phyloP scores from a whole-genome alignment of 129 eudicot species.

The Rutidosis leptorrhynchoides region DNA sequence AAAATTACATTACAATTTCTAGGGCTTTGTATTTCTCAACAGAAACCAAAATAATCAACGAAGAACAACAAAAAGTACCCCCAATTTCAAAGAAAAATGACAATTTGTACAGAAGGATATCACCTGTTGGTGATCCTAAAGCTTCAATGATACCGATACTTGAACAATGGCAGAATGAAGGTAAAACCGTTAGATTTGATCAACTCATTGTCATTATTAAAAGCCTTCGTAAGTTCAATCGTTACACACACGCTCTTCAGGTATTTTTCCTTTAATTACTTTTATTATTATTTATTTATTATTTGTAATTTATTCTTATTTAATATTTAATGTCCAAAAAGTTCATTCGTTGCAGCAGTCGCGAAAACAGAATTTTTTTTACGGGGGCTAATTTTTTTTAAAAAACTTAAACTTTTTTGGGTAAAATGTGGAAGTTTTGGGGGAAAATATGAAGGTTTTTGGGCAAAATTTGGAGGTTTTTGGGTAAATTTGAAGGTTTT shows the following conservation, averaged over 20 bases:
- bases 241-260: slow-evolving; percentile 48
- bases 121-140: slow-evolving; percentile 33
- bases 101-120: slow-evolving; percentile 36
- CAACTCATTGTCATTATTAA: slow-evolving; percentile 35
- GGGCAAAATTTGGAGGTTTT: too few species aligned
- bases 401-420: too few species aligned
- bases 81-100: slow-evolving; percentile 17
- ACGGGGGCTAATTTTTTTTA: too few species aligned
- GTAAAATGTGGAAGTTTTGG: too few species aligned
- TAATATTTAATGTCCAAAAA: background rate
- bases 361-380: too few species aligned
- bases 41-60: slow-evolving; percentile 22
- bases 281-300: background rate
- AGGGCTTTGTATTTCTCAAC: slow-evolving; percentile 29
- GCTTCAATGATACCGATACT: slow-evolving; percentile 42
- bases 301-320: background rate
- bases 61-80: background rate
- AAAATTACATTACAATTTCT: slow-evolving; percentile 21
- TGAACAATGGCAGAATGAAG: slow-evolving; percentile 48
- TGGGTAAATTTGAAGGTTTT: too few species aligned
- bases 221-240: slow-evolving; percentile 39
- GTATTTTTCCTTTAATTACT: too few species aligned
- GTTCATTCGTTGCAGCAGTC: background rate
- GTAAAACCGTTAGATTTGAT: slow-evolving; percentile 13
- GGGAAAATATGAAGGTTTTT: too few species aligned